These are phyloP conservation scores for Trichoderma arundinaceum DNA, from an alignment of 2,329 filamentous ascomycete species.

Conservation along the genomic window DNA sequence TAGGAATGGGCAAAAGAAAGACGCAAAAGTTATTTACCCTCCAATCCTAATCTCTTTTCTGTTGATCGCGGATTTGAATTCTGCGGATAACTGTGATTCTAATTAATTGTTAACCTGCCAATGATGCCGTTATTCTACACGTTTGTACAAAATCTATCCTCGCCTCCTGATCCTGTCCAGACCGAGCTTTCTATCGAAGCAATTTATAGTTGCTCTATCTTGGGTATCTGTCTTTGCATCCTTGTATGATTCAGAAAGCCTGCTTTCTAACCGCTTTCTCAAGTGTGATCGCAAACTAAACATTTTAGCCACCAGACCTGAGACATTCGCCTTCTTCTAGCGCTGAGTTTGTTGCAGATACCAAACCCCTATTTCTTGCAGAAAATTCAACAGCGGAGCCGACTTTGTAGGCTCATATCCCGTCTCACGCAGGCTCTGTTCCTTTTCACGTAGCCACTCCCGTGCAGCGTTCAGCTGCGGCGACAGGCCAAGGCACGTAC, in stretches of 20 bases:
- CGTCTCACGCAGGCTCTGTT: slow-evolving; percentile 17
- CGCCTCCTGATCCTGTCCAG: not conserved
- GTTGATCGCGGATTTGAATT: not conserved
- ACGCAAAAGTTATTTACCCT: not conserved
- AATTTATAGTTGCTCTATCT: not conserved
- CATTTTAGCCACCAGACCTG: too few relatives aligned
- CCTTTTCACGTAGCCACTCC: slow-evolving; percentile 31
- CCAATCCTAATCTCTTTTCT: not conserved
- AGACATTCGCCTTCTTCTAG: not conserved
- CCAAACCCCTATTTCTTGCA: slow-evolving; percentile 21
- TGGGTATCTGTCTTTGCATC: not conserved
- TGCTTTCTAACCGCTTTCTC: too few relatives aligned
- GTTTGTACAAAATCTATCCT: not conserved
- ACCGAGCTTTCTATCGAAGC: slow-evolving; percentile 9
- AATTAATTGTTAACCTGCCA: not conserved
- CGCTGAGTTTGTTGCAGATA: slow-evolving; percentile 7
- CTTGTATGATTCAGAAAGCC: too few relatives aligned
- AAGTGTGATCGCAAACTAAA: too few relatives aligned
- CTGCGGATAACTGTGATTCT: too few relatives aligned
- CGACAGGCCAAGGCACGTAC: slow-evolving; percentile 10
- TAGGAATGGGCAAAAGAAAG: slow-evolving; percentile 13
- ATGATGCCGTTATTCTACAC: not conserved
- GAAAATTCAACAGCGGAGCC: slow-evolving; percentile 11
- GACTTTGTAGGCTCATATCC: slow-evolving; percentile 23
- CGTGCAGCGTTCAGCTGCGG: slow-evolving; percentile 25